phyloP scores from a whole-genome alignment of 163 green algal species.

The Chloromonas sp. region DNA sequence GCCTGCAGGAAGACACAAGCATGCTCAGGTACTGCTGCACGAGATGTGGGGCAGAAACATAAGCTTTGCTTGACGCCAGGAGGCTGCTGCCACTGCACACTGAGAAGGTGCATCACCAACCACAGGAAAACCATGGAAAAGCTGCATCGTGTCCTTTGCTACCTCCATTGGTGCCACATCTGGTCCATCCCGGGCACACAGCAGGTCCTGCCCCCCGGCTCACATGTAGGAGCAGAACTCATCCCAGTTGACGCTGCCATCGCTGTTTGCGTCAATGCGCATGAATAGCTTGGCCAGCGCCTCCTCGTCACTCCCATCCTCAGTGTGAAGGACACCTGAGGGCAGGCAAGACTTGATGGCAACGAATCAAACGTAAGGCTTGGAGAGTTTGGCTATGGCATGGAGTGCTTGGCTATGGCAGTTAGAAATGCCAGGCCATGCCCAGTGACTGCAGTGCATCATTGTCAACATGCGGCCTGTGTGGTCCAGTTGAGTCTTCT shows the following conservation, averaged over 20 bases:
- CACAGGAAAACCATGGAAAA: neutral
- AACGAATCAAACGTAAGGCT: neutral
- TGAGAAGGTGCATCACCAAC: too few species aligned
- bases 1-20: slow-evolving; percentile 36
- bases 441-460: neutral
- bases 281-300: slow-evolving; percentile 68
- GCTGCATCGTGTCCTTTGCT: too few species aligned
- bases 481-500: too few species aligned
- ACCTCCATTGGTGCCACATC: too few species aligned
- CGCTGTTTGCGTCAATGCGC: slow-evolving; percentile 67
- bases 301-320: slow-evolving; percentile 39
- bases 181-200: too few species aligned
- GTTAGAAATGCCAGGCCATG: neutral
- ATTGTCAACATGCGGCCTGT: neutral
- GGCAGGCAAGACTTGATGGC: neutral
- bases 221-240: slow-evolving; percentile 44
- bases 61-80: too few species aligned
- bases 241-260: slow-evolving; percentile 63
- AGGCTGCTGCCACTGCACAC: too few species aligned
- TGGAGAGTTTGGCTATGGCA: neutral
- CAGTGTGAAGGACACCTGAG: slow-evolving; percentile 44
- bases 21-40: too few species aligned
- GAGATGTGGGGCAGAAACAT: too few species aligned
- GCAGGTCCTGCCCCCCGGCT: neutral
- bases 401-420: neutral